Percentiles rank a stretch among this genome's conserved stretches.
These are phyloP conservation scores for Venustampulla echinocandica DNA, from an alignment of 495 filamentous ascomycete species.

Conservation along the genomic window DNA sequence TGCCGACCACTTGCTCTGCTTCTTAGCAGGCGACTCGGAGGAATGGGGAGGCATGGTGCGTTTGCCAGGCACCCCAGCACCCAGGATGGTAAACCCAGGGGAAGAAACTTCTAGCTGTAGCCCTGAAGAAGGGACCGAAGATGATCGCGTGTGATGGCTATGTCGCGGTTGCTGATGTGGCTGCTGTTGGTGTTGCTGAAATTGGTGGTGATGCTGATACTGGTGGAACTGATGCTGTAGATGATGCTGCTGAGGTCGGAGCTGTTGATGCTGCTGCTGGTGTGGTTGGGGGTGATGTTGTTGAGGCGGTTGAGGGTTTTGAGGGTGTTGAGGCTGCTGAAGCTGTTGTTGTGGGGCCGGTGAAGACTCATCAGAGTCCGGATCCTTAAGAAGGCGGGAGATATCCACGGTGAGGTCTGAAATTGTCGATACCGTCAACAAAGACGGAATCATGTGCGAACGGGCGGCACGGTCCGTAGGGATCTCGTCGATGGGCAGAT, in stretches of 20 bases:
- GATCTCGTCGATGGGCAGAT: constrained; percentile 10
- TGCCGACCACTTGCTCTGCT: constrained; percentile 90
- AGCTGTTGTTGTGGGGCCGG: constrained; percentile 7
- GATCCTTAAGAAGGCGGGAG: constrained; percentile 67
- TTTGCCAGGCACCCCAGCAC: constrained; percentile 14
- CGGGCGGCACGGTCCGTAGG: constrained; percentile 8
- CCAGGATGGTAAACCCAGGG: constrained; percentile 12
- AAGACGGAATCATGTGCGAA: constrained; percentile 25
- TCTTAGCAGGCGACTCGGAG: constrained; percentile 76
- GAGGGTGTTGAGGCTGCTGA: background rate
- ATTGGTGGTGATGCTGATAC: constrained; percentile 23
- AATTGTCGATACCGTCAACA: constrained; percentile 24
- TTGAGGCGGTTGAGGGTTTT: background rate
- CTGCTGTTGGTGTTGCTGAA: background rate
- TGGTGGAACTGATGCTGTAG: constrained; percentile 1
- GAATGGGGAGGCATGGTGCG: constrained; percentile 37
- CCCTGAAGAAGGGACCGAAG: constrained; percentile 34
- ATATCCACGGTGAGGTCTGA: constrained; percentile 75
- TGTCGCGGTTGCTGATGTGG: constrained; percentile 12
- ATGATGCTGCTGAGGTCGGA: background rate
- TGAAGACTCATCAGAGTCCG: constrained; percentile 72
- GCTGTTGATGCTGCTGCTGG: constrained; percentile 1
- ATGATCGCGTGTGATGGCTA: constrained; percentile 42
- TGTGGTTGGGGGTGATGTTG: background rate
- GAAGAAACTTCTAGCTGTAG: constrained; percentile 18